phyloP scores from a whole-genome alignment of 139 green algal genomes.

The Chlorella sorokiniana region DNA sequence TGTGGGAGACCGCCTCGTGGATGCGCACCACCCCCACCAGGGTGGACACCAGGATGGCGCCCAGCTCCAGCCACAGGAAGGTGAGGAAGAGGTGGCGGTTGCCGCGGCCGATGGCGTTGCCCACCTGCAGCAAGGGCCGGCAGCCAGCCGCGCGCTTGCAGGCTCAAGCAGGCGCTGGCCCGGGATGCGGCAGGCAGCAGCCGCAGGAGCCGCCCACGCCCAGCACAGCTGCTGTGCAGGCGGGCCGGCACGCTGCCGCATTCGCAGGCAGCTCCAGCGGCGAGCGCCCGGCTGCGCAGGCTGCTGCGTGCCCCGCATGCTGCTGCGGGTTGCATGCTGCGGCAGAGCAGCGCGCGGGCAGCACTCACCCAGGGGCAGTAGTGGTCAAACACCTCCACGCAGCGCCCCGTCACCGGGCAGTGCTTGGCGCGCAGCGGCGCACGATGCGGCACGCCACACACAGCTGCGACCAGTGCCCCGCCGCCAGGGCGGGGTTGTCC shows the following conservation, averaged over 20 bases:
- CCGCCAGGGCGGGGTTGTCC: conserved; percentile 85
- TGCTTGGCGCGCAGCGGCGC: conserved; percentile 92
- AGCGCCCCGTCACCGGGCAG: conserved; percentile 84
- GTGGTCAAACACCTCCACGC: conserved; percentile 95
- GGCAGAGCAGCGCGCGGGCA: too few species aligned
- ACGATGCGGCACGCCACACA: conserved; percentile 94
- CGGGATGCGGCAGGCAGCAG: neutral
- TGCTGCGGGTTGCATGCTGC: too few species aligned
- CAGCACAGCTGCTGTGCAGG: too few species aligned
- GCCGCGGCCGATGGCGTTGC: conserved; percentile 85
- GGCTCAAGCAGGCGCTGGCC: neutral
- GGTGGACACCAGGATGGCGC: conserved; percentile 62
- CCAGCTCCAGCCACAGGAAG: conserved; percentile 88
- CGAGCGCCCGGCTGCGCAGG: too few species aligned
- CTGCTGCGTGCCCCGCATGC: too few species aligned
- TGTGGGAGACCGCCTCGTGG: conserved; percentile 14
- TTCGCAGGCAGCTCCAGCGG: too few species aligned
- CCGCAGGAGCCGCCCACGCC: neutral
- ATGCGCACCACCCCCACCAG: conserved; percentile 54
- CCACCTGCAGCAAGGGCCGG: conserved; percentile 76
- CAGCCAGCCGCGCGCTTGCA: neutral
- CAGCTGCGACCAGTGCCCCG: conserved; percentile 87
- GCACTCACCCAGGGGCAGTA: conserved; percentile 95
- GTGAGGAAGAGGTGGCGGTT: conserved; percentile 87
- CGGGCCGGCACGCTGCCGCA: too few species aligned